Evolutionary conservation across 441 rosid species (phyloP).

Genomic region (Euphorbia corollata): DNA sequence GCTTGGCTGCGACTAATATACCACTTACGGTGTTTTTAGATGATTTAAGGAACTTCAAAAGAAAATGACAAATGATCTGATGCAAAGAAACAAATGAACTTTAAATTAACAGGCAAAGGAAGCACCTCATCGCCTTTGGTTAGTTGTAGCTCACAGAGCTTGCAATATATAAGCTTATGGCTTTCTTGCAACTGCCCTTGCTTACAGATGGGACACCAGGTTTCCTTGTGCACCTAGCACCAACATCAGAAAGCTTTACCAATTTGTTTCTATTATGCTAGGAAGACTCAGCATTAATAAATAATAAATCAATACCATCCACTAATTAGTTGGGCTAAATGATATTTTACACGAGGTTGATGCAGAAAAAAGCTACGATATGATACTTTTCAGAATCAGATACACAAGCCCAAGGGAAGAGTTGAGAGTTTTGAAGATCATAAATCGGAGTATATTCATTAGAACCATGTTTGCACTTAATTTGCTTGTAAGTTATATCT

Average conservation of each 20-base stretch:
- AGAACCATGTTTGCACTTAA: background rate
- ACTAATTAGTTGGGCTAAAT: no score
- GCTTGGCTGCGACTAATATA: background rate
- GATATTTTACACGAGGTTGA: background rate
- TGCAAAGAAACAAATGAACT: background rate
- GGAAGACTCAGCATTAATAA: background rate
- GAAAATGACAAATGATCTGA: background rate
- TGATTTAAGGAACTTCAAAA: background rate
- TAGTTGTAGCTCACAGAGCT: conserved; percentile 57
- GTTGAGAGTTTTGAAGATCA: background rate
- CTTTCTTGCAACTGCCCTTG: conserved; percentile 68
- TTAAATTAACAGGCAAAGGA: background rate
- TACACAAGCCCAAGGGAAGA: background rate
- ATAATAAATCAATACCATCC: no score
- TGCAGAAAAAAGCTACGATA: background rate
- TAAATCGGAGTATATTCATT: background rate
- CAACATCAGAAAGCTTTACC: conserved; percentile 22
- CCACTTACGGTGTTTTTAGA: background rate
- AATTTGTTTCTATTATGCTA: conserved; percentile 6
- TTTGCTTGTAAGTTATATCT: background rate
- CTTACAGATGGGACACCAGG: conserved; percentile 90
- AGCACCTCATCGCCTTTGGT: conserved; percentile 60
- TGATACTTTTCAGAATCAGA: background rate
- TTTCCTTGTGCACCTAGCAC: conserved; percentile 40
- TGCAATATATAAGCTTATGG: conserved; percentile 45